phyloP scores from a whole-genome alignment of 163 green algal genomes.

The Volvox carteri region DNA sequence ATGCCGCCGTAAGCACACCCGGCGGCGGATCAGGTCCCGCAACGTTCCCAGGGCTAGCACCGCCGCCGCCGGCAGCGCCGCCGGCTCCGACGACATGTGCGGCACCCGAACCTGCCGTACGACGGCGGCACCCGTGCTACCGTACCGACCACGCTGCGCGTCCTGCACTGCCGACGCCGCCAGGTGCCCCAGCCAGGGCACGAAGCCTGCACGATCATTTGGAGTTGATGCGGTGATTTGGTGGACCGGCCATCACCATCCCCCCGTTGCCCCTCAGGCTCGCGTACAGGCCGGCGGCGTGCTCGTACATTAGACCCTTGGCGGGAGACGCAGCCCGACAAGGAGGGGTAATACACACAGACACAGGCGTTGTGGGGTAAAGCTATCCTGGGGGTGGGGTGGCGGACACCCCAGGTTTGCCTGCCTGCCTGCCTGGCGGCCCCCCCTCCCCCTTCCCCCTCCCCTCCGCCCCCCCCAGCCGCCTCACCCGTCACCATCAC shows the following conservation, averaged over 20 bases:
- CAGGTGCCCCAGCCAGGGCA: slow-evolving; percentile 25
- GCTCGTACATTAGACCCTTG: no score
- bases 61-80: neutral
- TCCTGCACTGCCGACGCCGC: neutral
- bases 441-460: neutral
- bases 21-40: neutral
- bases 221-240: no score
- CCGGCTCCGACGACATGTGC: neutral
- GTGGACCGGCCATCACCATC: no score
- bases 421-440: no score
- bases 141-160: neutral
- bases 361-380: no score
- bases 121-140: neutral
- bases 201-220: neutral
- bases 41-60: slow-evolving; percentile 7
- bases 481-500: slow-evolving; percentile 18
- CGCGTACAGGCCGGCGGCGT: no score
- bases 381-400: no score
- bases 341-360: no score
- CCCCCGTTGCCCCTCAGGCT: neutral
- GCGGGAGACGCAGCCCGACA: no score
- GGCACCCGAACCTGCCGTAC: neutral
- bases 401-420: no score
- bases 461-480: neutral
- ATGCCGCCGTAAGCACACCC: slow-evolving; percentile 27